Evolutionary conservation across 768 basidiomycete genomes (phyloP), one percentile per base, ranked within the genome.

Genomic region (Phlebiopsis flavidoalba): DNA sequence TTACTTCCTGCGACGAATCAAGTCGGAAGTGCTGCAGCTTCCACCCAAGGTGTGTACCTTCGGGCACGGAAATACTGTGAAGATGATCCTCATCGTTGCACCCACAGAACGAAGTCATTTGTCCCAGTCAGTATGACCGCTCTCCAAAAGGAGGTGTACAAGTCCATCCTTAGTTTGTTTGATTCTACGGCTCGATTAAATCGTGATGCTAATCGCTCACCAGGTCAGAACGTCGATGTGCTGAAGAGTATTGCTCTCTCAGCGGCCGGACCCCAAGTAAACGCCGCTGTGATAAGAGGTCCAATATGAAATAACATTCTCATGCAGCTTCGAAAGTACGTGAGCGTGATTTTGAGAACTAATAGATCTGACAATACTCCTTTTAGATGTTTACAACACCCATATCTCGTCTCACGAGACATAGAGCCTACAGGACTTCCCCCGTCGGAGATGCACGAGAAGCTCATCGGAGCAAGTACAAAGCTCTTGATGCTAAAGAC

Each of bases 1-100:
- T 0, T 97, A 98, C 69, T 97, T 98, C 75, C 76, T 99, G 36
- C 88, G 97, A 15, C 87, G 97, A 17, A 85, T 93, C 66, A 99
- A 99, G 76, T 88, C 88, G 60, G 93, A 97, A 70, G 95, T 97
- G 1, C 78, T 98, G 15, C 84, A 91, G 63, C 82, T 96, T n/a
- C 95, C 92, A 46, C 88, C 93, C 0, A 97, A 96, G 83, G 94
- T 93, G 35, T 64, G 60, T 35, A 17, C 31, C 31, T 15, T 21
- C 60, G n/a, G 12, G 22, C 58, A 11, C 35, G 14, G 15, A 33
- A 24, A 3, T n/a, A 14, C 22, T 40, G 14, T n/a, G 33, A 45
- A 45, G 33, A 19, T 58, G 33, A 36, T 36, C 57, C 22, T 22
- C 53, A 53, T 47, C 47, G 49, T 19, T 33, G 3, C 26, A 31